Evolutionary conservation across 2,329 filamentous ascomycete genomes (phyloP).

Genomic region (Zalaria sp.): DNA sequence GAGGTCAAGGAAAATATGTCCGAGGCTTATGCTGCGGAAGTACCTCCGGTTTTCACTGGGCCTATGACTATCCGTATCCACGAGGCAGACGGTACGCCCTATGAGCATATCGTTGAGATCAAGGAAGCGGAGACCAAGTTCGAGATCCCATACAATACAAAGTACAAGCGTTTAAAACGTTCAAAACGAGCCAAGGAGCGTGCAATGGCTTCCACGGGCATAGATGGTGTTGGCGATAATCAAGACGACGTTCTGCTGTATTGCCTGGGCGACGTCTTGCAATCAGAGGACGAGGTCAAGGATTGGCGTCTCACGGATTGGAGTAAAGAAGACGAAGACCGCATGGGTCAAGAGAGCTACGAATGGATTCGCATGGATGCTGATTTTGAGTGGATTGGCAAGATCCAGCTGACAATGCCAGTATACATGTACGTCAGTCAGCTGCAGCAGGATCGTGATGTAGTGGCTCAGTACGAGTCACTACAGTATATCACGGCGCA

Average conservation of each 20-base stretch:
- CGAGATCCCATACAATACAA: constrained; percentile 96
- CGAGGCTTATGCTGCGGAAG: constrained; percentile 48
- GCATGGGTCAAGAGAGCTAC: constrained; percentile 92
- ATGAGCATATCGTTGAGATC: constrained; percentile 95
- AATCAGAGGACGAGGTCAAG: constrained; percentile 63
- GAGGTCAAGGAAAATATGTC: constrained; percentile 71
- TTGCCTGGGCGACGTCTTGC: constrained; percentile 80
- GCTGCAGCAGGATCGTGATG: constrained; percentile 89
- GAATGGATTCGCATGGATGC: constrained; percentile 98
- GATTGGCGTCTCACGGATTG: constrained; percentile 83
- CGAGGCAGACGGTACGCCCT: constrained; percentile 93
- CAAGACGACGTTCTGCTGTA: constrained; percentile 78
- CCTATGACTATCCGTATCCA: constrained; percentile 97
- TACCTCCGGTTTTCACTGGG: constrained; percentile 64
- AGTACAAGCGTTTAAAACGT: constrained; percentile 92
- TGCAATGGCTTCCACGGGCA: constrained; percentile 45
- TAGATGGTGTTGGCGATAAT: constrained; percentile 36
- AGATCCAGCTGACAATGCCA: constrained; percentile 68
- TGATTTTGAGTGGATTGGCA: constrained; percentile 95
- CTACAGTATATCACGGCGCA: constrained; percentile 60
- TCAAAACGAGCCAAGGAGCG: constrained; percentile 73
- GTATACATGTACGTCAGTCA: constrained; percentile 98
- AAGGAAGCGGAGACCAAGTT: constrained; percentile 74
- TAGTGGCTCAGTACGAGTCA: constrained; percentile 65
- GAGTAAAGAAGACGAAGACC: constrained; percentile 73